Base-by-base conservation (phyloP, 1,139 yeast species). In the Taphrina populina region DNA sequence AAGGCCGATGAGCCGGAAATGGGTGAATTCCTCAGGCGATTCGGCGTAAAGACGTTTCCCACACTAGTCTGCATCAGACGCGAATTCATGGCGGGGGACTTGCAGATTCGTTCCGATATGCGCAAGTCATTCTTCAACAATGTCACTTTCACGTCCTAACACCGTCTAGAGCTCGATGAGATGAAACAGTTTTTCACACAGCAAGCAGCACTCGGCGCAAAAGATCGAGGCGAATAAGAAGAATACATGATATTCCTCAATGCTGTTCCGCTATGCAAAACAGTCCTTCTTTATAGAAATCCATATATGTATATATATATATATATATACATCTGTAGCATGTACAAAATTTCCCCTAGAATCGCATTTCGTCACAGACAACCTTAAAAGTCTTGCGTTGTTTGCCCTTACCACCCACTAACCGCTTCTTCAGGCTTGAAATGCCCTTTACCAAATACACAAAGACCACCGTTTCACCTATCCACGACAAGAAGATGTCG, bases 401-500 rank as follows among this genome's bases (percentile, higher is more conserved):
- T 44, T 62, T 66, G 20, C 55, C 57, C 59, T 69, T 66, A 39
- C 61, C 62, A 21, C 65, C 51, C 3, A 70, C 67, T 1, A 67
- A 13, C 3, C 51, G 26, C 21, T 68, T 58, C 37, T 64, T 60
- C 20, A 68, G 11, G 20, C 65, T 58, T 55, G 70, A 69, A 54
- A 71, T 63, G 2, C 64, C 41, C 24, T 58, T 58, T 3, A 76
- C 70, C 5, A 73, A 30, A 13, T 60, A 58, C 7, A 65, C 64
- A 57, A 73, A 73, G 1, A 75, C 57, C 52, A 62, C 66, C 35
- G 64, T 65, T 49, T 82, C 79, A 6, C 82, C 79, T 6, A 70
- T 33, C 61, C 73, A 66, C 70, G 82, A 71, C 0, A 74, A 69
- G 1, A 67, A 70, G 56, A 81, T 78, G 65, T 88, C 88, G 26